phyloP scores from a whole-genome alignment of 192 early-diverging fungal species.

The Coemansia sp. region DNA sequence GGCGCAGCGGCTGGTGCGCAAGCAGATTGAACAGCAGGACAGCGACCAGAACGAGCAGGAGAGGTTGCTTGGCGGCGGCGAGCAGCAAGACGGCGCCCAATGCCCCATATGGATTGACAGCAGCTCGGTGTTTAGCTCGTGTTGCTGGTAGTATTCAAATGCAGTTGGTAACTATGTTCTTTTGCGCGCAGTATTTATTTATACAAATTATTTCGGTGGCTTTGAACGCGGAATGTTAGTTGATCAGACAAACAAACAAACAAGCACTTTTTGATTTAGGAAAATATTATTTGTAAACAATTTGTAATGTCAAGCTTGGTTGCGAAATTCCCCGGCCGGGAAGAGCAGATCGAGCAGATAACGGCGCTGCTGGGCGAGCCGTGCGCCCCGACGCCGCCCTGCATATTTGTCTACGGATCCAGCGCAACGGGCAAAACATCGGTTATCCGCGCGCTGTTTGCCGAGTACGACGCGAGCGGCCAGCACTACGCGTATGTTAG shows the following conservation, averaged over 20 bases:
- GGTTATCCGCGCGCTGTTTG: conserved; percentile 43
- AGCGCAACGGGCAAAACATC: conserved; percentile 63
- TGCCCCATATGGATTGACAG: conserved; percentile 35
- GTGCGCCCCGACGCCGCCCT: conserved; percentile 43
- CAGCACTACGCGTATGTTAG: conserved; percentile 58
- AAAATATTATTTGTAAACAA: background rate
- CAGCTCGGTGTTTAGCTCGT: conserved; percentile 6
- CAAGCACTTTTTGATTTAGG: background rate
- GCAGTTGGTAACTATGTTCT: background rate
- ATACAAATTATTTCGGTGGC: no score
- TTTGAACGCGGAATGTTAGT: no score
- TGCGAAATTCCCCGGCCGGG: conserved; percentile 32
- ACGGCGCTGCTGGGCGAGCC: conserved; percentile 34
- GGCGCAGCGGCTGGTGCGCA: conserved; percentile 36
- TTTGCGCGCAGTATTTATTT: background rate
- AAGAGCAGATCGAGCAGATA: conserved; percentile 38
- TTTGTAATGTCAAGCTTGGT: background rate
- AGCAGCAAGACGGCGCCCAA: conserved; percentile 10
- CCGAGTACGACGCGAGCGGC: conserved; percentile 21
- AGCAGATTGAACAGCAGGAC: conserved; percentile 12
- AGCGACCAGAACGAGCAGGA: conserved; percentile 19
- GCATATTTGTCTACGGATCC: conserved; percentile 60
- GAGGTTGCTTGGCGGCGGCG: conserved; percentile 15
- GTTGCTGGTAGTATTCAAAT: background rate
- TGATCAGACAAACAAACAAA: background rate